Evolutionary conservation across 2,329 filamentous ascomycete species (phyloP).

Genomic region (Xylaria sp.): DNA sequence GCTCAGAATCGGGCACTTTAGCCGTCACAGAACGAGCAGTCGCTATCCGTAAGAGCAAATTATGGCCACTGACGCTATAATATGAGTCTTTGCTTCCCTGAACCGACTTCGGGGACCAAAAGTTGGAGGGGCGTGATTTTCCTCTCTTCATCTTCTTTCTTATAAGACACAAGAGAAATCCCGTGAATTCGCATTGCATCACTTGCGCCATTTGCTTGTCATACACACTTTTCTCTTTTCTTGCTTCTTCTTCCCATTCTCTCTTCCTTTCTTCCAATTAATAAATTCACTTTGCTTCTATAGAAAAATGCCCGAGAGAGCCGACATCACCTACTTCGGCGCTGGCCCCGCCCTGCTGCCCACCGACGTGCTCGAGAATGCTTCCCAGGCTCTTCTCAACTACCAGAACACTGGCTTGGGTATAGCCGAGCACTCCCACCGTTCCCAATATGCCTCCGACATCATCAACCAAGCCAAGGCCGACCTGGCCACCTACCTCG

Average conservation of each 20-base stretch:
- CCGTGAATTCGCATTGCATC: not conserved
- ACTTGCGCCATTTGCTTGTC: too few species aligned
- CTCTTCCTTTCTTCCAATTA: not conserved
- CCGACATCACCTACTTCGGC: constrained; percentile 45
- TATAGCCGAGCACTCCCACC: constrained; percentile 84
- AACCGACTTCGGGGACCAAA: not conserved
- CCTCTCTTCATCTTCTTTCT: not conserved
- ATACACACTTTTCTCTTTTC: too few species aligned
- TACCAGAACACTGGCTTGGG: constrained; percentile 76
- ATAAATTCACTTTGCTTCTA: not conserved
- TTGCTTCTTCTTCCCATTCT: not conserved
- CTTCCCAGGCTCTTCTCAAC: constrained; percentile 72
- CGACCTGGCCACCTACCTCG: constrained; percentile 65
- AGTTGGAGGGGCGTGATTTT: not conserved
- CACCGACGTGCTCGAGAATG: constrained; percentile 70
- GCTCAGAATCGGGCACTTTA: not conserved
- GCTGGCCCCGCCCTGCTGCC: constrained; percentile 82
- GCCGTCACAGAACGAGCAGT: not conserved
- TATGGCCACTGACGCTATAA: too few species aligned
- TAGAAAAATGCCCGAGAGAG: not conserved
- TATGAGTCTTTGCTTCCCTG: not conserved
- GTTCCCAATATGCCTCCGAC: constrained; percentile 68
- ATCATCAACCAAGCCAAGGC: constrained; percentile 76
- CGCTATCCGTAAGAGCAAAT: too few species aligned
- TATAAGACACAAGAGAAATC: not conserved